These are phyloP conservation scores for Saccharomyces hybrid DNA, from an alignment of 1,139 yeast genomes.

Conservation along the genomic window DNA sequence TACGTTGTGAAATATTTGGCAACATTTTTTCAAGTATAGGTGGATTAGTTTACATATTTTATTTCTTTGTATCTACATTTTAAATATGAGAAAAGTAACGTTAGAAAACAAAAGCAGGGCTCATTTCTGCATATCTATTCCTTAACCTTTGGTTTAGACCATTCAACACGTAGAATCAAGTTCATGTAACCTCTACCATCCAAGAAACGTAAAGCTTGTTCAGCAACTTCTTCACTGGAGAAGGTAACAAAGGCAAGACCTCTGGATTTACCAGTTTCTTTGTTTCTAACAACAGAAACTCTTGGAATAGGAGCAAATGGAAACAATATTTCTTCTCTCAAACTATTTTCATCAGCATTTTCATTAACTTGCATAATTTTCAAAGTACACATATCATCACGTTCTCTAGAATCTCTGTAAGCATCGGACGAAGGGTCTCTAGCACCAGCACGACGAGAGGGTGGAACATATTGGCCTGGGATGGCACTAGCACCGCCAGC, in stretches of 20 bases:
- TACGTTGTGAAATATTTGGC: not conserved
- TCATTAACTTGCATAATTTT: slow-evolving; percentile 88
- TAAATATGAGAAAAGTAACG: slow-evolving; percentile 5
- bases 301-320: slow-evolving; percentile 70
- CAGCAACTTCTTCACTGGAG: slow-evolving; percentile 60
- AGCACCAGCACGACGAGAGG: slow-evolving; percentile 48
- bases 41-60: not conserved
- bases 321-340: slow-evolving; percentile 67
- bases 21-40: not conserved
- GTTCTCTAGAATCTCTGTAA: slow-evolving; percentile 45
- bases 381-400: slow-evolving; percentile 84
- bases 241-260: slow-evolving; percentile 97
- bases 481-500: slow-evolving; percentile 26
- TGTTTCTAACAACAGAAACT: slow-evolving; percentile 79
- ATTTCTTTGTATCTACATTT: slow-evolving; percentile 1
- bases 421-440: slow-evolving; percentile 38
- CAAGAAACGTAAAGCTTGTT: slow-evolving; percentile 66
- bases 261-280: slow-evolving; percentile 89
- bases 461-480: slow-evolving; percentile 55
- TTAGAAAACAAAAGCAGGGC: slow-evolving; percentile 5
- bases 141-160: slow-evolving; percentile 37
- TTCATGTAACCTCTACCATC: slow-evolving; percentile 92
- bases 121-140: slow-evolving; percentile 5
- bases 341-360: slow-evolving; percentile 73
- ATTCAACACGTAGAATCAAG: slow-evolving; percentile 76